Base-by-base conservation (phyloP, 768 basidiomycete genomes). In the Mycena maculata region DNA sequence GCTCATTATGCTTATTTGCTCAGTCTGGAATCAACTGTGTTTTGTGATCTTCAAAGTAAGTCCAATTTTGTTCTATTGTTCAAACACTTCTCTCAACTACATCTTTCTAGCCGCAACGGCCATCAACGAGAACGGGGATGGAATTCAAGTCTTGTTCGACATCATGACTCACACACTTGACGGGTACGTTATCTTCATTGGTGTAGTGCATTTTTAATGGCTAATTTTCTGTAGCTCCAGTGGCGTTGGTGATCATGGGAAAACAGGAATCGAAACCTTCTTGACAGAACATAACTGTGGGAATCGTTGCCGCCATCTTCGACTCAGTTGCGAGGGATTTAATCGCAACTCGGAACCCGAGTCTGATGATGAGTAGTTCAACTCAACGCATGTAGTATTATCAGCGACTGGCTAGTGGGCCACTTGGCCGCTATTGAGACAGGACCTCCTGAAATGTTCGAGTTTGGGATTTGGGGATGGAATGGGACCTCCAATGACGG, bases 1-100 rank as follows among this genome's bases (percentile, higher is more conserved):
- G 27, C 56, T 58, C 56, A 58, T 33, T 58, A 58, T n/a, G n/a
- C n/a, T n/a, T n/a, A n/a, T n/a, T n/a, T n/a, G n/a, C n/a, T n/a
- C n/a, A n/a, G n/a, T n/a, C n/a, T 20, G 23, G 53, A 63, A 11
- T 55, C 61, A 16, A 63, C 42, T 2, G 44, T 55, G 7, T 38
- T 55, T 9, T 23, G 22, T 47, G 61, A 63, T 47, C 61, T 55
- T 36, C 61, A 63, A 55, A 63, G 61, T 63, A 23, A 7, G 61
- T 33, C 22, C 38, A 49, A n/a, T 20, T 8, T 23, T 45, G 10
- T n/a, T 45, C 8, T 25, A 33, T 36, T 28, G 12, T 22, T 36
- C 27, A 5, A 7, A 13, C 45, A 27, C 20, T 6, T n/a, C 2
- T 28, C 41, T 33, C 12, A 9, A 18, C 27, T 53, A 4, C 25